Base-by-base conservation (phyloP, 306 rosid species). In the Biancaea sappan region DNA sequence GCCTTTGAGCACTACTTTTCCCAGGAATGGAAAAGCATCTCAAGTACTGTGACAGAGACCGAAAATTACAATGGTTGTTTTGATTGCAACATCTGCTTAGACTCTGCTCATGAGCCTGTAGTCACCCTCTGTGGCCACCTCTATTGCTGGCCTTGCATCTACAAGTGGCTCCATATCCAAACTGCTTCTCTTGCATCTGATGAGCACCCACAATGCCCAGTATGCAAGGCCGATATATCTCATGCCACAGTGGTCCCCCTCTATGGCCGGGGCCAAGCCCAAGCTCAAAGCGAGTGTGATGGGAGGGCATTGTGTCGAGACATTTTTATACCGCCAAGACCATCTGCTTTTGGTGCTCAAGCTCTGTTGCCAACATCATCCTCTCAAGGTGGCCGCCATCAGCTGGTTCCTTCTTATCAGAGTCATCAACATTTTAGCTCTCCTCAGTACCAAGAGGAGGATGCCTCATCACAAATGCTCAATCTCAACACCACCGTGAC, bases 111-210 rank as follows among this genome's bases (percentile, higher is more conserved):
- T 1, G 99, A 92, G 62, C 99, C 99, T 0, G 89, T 95, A 18
- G 99, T 95, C 32, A 95, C 99, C 28, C 82, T 88, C 16, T 95
- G 99, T 32, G 99, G 99, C 53, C 99, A 95, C 83, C 93, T 95
- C 38, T 95, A 86, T 77, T 95, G 99, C 83, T 95, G 99, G 98
- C 89, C 96, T 26, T 95, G 99, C 86, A 92, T 95, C 87, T 95
- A 92, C 85, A 83, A 85, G 76, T 92, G 97, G 98, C 96, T 92
- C 13, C 86, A 79, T 52, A 82, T 92, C 74, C 98, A 90, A 75
- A 88, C 92, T 59, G 87, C 87, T 71, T 84, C 96, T 62, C 95
- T 90, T 34, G 88, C 85, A 60, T 67, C 86, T 1, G 92, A 88
- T 34, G 97, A 91, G 83, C 94, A 64, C 57, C 96, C 96, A 10